Evolutionary conservation across 176 grass and related monocot genomes (phyloP), one percentile per base, ranked within the genome.

Genomic region (Zea luxurians): DNA sequence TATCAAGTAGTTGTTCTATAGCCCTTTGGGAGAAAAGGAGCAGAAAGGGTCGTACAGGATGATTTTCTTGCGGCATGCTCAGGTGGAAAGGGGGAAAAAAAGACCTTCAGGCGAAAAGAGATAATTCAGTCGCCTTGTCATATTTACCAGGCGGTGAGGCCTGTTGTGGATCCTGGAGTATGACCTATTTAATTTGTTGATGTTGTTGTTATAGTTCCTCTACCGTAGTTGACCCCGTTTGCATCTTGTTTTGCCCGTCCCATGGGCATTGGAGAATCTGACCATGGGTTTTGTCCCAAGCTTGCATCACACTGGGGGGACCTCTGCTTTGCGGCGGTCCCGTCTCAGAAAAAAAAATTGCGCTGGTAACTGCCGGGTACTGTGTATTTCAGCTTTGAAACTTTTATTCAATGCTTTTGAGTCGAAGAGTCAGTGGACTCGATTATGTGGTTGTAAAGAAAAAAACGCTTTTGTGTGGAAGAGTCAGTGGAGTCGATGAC

Each of bases 171-270:
- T 60, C 55, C 36, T 77, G 48, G 58, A 37, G 48, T 46, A 27
- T 70, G 69, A 58, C 68, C 60, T 74, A 74, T 85, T 85, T 74
- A 48, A 59, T 61, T 80, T 48, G 61, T 86, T 69, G 70, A 75
- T 80, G 77, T 67, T 68, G 62, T 77, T 63, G 67, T 45, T 53
- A 34, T 48, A 68, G 37, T 54, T 27, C 49, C 7, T 86, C 48
- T 55, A 58, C 59, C 16, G 1, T 54, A 21, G 2, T 48, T 71
- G 21, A 65, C 75, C 11, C 68, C 10, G 16, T 16, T 13, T 35
- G 4, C 76, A 43, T 68, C 64, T 48, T 61, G 41, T 37, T 61
- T 18, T 72, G 37, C 58, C 47, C 37, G 47, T 43, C 18, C 41
- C 48, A 0, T 37, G 17, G 61, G 7, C 65, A 38, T 40, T 27